These are phyloP conservation scores for Cytospora schulzeri DNA, from an alignment of 2,329 filamentous ascomycete species.

Conservation along the genomic window DNA sequence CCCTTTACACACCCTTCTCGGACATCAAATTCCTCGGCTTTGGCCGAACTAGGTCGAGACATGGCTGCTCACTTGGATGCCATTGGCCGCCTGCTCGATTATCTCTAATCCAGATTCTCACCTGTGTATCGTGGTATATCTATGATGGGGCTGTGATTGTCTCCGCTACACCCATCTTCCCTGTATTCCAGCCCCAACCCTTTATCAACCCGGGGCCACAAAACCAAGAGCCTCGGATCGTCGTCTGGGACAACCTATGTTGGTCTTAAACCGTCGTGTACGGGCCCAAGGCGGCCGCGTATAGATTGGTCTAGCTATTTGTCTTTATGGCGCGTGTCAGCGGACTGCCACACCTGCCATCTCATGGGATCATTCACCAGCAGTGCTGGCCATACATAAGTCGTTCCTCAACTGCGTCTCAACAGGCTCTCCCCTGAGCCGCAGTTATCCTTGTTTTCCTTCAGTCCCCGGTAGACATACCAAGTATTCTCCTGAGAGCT, in stretches of 20 bases:
- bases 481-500: not conserved
- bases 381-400: slow-evolving; percentile 6
- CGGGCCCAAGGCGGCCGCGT: not conserved
- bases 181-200: not conserved
- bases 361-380: not conserved
- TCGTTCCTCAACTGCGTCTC: not conserved
- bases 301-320: not conserved
- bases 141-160: not conserved
- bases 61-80: slow-evolving; percentile 5
- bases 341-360: not conserved
- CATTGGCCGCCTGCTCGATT: not conserved
- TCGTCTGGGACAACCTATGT: not conserved
- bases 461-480: not conserved
- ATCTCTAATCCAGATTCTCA: not conserved
- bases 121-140: not conserved
- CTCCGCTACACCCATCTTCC: not conserved
- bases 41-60: not conserved
- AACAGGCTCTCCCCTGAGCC: not conserved
- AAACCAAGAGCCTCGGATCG: not conserved
- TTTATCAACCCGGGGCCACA: not conserved
- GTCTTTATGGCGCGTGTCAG: not conserved
- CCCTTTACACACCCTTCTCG: not conserved
- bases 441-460: not conserved
- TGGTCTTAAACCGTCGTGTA: not conserved
- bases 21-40: not conserved